Conservation (phyloP, 139 green algal genomes). For the Coelastrella sp. region DNA sequence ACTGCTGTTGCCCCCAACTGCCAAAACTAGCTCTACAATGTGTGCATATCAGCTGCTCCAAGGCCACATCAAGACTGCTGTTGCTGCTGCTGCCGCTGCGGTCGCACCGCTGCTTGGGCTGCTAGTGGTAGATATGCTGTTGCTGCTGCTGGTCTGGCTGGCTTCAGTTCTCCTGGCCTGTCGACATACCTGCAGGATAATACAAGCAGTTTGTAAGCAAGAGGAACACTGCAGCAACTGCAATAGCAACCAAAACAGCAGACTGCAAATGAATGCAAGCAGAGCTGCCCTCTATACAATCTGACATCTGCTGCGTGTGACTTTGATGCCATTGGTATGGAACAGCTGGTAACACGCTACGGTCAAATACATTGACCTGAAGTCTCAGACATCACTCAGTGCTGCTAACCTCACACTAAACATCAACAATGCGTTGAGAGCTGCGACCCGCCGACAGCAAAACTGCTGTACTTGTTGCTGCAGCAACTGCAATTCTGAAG, state of each 20-base stretch:
- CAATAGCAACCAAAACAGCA: not conserved
- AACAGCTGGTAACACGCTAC: too few relatives aligned
- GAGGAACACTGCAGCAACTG: not conserved
- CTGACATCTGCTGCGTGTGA: too few relatives aligned
- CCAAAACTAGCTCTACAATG: too few relatives aligned
- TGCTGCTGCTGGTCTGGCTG: slow-evolving; percentile 60
- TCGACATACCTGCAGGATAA: slow-evolving; percentile 85
- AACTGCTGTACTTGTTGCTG: not conserved
- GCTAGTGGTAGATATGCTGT: slow-evolving; percentile 8
- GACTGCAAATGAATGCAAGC: not conserved
- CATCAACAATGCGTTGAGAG: not conserved
- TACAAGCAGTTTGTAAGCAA: not conserved
- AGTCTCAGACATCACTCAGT: too few relatives aligned
- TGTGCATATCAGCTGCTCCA: not conserved
- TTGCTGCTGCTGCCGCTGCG: slow-evolving; percentile 41
- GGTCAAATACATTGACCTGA: too few relatives aligned
- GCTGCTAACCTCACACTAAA: not conserved
- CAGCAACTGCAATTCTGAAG: not conserved
- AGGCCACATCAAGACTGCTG: not conserved
- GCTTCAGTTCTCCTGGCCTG: slow-evolving; percentile 85
- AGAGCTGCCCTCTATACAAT: not conserved
- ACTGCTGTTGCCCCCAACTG: too few relatives aligned
- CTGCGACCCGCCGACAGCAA: not conserved
- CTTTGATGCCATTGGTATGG: too few relatives aligned
- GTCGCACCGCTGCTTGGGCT: slow-evolving; percentile 29